A percentile compares a stretch with the other conserved stretches of the same genome.
Conservation (phyloP, 768 basidiomycete species). For the Mycena albidolilacea region DNA sequence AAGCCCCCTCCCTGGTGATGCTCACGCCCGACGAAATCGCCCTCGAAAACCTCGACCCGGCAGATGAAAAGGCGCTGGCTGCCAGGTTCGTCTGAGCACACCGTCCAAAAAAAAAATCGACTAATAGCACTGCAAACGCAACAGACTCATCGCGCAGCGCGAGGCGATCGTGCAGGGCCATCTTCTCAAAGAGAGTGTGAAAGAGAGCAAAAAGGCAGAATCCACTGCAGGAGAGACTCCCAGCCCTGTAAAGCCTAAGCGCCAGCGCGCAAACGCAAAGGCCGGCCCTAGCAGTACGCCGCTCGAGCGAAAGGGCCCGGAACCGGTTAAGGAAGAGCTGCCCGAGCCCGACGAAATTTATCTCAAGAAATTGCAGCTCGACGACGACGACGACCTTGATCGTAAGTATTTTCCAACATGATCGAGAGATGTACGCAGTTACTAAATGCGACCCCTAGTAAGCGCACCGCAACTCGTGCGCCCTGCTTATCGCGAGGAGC, state of each 20-base stretch:
- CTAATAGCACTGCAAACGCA: no score
- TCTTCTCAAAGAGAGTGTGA: conserved; percentile 35
- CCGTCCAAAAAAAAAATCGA: no score
- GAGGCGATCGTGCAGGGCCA: conserved; percentile 55
- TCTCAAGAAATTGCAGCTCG: conserved; percentile 41
- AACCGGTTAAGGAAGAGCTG: conserved; percentile 48
- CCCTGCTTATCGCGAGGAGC: conserved; percentile 20
- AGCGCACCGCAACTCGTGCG: conserved; percentile 18
- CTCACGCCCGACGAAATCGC: conserved; percentile 57
- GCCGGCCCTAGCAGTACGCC: conserved; percentile 28
- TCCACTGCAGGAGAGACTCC: conserved; percentile 22
- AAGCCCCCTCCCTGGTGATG: conserved; percentile 54
- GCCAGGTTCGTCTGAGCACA: conserved; percentile 29
- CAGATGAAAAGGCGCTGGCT: conserved; percentile 56
- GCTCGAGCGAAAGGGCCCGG: conserved; percentile 42
- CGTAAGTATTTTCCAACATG: neutral
- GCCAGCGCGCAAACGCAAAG: conserved; percentile 45
- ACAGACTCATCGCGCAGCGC: conserved; percentile 56
- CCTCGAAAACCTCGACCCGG: conserved; percentile 63
- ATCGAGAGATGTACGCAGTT: neutral
- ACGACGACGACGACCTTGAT: conserved; percentile 37
- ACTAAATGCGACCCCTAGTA: neutral
- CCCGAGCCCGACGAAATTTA: conserved; percentile 40
- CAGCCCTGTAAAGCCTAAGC: conserved; percentile 43
- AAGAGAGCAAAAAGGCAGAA: conserved; percentile 44